phyloP scores from a whole-genome alignment of 306 rosid genomes.

The Citrullus amarus region DNA sequence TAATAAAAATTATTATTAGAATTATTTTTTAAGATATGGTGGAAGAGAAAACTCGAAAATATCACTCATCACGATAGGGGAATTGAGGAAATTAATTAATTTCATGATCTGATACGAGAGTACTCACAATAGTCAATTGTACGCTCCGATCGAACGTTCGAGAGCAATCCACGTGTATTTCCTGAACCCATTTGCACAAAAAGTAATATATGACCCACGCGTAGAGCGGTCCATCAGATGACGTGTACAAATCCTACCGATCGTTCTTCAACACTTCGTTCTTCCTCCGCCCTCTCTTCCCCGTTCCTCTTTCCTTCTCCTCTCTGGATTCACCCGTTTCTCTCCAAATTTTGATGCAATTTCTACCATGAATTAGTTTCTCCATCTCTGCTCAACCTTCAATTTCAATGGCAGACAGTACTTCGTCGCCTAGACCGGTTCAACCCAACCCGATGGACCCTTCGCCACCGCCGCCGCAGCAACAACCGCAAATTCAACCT shows the following conservation, averaged over 20 bases:
- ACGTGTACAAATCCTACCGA: not conserved
- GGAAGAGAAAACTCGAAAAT: not conserved
- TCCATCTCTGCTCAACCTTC: not conserved
- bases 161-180: not conserved
- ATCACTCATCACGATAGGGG: not conserved
- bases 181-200: not conserved
- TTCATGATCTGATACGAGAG: not conserved
- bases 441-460: conserved; percentile 30
- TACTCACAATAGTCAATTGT: not conserved
- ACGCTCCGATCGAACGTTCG: not conserved
- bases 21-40: too few species aligned
- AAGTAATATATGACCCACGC: not conserved
- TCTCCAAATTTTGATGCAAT: not conserved
- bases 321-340: not conserved
- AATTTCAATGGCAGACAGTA: conserved; percentile 40
- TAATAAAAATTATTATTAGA: too few species aligned
- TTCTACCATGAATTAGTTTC: conserved; percentile 7
- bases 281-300: not conserved
- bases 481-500: not conserved
- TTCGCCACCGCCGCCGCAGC: conserved; percentile 6
- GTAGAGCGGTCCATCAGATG: conserved; percentile 1
- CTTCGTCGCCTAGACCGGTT: conserved; percentile 30
- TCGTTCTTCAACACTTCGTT: not conserved
- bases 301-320: not conserved
- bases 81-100: not conserved